Base-by-base conservation (phyloP, 2,329 filamentous ascomycete genomes). In the Pseudogymnoascus sp. region DNA sequence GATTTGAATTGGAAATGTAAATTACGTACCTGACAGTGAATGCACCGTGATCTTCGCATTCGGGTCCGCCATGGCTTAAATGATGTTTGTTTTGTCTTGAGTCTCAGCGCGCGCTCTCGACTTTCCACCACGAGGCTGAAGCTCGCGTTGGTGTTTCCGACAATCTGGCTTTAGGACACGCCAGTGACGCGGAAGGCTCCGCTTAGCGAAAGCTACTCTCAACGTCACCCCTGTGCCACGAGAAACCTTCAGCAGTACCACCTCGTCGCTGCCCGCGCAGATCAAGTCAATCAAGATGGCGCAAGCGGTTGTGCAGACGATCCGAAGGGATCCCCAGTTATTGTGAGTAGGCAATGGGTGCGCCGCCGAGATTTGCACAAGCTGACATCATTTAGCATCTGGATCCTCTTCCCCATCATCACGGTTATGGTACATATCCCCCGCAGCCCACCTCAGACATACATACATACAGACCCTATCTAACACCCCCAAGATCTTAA, bases 351-450 rank as follows among this genome's bases (percentile, higher is more conserved):
- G 63, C 47, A 62, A 40, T 19, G 37, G 47, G 59, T 68, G 62
- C 14, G 29, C 35, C 37, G 16, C 24, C 38, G 65, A 68, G 68
- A 63, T 61, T 66, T 65, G 63, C 74, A 74, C 59, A 7, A 70
- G 64, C 16, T 63, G 62, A 62, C 44, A 6, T 19, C 8, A 19
- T 65, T 62, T 72, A 99, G 95, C 80, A 97, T 97, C 82, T 99
- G 95, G 95, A 99, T 99, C 77, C 83, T 99, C 65, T 88, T 97
- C 67, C 95, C 95, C 66, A 99, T 99, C 76, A 96, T 93, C 56
- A 83, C 96, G 71, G 95, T 99, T 74, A 99, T 99, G 96, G 88
- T 90, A 79, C 63, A 73, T 63, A 40, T 61, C 47, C 40, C 37
- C 14, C 21, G 35, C 40, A 56, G 40, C 35, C 26, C 33, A 37